Percentiles rank a stretch among this genome's conserved stretches.
Evolutionary conservation across 352 stramenopile species (phyloP).

Genomic region (Phytophthora idaei): DNA sequence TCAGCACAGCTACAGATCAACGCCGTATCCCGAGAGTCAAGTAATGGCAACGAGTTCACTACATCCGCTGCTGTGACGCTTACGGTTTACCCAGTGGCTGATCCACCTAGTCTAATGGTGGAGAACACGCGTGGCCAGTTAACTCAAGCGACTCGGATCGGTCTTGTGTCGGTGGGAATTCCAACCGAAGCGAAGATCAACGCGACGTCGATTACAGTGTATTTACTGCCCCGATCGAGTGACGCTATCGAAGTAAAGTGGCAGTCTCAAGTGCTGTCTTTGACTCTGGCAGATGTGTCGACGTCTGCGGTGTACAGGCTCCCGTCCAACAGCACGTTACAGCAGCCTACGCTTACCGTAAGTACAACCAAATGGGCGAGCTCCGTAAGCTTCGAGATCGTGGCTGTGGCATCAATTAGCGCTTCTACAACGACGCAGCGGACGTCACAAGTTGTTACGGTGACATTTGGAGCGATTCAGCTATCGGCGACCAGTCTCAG

Average conservation of each 20-base stretch:
- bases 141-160: constrained; percentile 37
- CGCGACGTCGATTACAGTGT: constrained; percentile 40
- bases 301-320: constrained; percentile 40
- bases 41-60: constrained; percentile 24
- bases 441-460: constrained; percentile 23
- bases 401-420: constrained; percentile 37
- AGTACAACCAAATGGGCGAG: constrained; percentile 31
- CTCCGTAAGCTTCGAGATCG: constrained; percentile 43
- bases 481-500: constrained; percentile 49
- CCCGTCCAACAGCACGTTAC: constrained; percentile 30
- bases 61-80: constrained; percentile 26
- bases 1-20: constrained; percentile 34
- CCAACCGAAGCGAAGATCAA: constrained; percentile 39
- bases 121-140: constrained; percentile 46
- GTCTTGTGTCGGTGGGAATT: constrained; percentile 41
- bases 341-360: constrained; percentile 38
- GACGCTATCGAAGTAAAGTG: constrained; percentile 45
- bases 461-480: constrained; percentile 45
- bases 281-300: constrained; percentile 40
- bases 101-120: constrained; percentile 40
- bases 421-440: constrained; percentile 47
- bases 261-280: constrained; percentile 33
- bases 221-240: constrained; percentile 35
- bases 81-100: constrained; percentile 47
- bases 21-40: constrained; percentile 43